Percentiles rank a stretch among this genome's conserved stretches.
Evolutionary conservation across 768 basidiomycete species (phyloP).

Genomic region (Lactarius vividus): DNA sequence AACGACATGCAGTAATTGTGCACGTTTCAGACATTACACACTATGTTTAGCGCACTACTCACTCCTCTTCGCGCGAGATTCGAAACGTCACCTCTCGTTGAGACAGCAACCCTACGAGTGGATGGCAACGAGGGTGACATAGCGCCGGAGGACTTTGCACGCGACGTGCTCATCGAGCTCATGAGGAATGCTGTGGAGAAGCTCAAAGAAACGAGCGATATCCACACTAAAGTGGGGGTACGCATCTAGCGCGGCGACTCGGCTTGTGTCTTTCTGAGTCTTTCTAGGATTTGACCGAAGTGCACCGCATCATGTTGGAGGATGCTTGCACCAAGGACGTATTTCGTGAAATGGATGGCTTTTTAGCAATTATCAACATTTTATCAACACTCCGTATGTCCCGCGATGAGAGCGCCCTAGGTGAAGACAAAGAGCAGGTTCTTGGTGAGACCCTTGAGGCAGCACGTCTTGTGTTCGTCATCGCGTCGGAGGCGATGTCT

Average conservation of each 20-base stretch:
- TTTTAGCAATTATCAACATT: conserved; percentile 69
- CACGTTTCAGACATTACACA: neutral
- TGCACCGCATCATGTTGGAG: conserved; percentile 65
- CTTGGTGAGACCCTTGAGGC: conserved; percentile 47
- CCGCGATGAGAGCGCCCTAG: conserved; percentile 34
- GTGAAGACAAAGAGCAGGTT: conserved; percentile 40
- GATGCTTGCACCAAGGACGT: conserved; percentile 65
- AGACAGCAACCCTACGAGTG: conserved; percentile 13
- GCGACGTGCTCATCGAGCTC: conserved; percentile 67
- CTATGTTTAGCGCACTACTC: conserved; percentile 37
- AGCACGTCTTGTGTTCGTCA: conserved; percentile 58
- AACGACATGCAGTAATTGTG: conserved; percentile 16
- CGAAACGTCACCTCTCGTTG: conserved; percentile 25
- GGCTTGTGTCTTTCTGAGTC: conserved; percentile 4
- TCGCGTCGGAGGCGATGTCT: conserved; percentile 62
- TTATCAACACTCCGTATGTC: conserved; percentile 55
- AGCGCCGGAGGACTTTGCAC: conserved; percentile 66
- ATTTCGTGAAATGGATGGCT: conserved; percentile 81
- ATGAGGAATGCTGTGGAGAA: conserved; percentile 70
- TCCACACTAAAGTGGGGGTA: conserved; percentile 53
- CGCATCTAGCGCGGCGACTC: conserved; percentile 19
- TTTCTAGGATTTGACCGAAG: conserved; percentile 58
- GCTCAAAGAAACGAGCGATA: conserved; percentile 56
- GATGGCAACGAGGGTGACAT: conserved; percentile 37
- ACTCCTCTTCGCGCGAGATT: conserved; percentile 39